A percentile compares a stretch with the other conserved stretches of the same genome.
Conservation (phyloP, 176 grass and related monocot genomes). For the Bolboschoenus planiculmis region DNA sequence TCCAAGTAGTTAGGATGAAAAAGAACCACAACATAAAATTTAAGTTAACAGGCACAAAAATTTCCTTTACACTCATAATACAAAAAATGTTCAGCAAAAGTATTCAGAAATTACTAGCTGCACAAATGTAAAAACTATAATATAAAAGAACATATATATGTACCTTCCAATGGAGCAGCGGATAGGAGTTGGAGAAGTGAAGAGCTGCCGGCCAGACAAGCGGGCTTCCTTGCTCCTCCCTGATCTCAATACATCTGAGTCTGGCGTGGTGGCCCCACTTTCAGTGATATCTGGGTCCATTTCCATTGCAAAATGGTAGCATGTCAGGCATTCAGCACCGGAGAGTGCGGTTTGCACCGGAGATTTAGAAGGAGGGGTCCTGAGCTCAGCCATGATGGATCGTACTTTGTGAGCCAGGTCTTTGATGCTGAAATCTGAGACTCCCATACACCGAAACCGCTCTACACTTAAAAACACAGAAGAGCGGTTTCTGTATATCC, state of each 20-base stretch:
- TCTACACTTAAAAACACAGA: conserved; percentile 15
- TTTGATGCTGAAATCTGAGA: conserved; percentile 45
- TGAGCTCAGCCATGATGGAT: conserved; percentile 38
- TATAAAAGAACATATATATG: background rate
- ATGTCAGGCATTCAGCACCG: conserved; percentile 14
- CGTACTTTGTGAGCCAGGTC: conserved; percentile 48
- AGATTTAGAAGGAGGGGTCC: conserved; percentile 20
- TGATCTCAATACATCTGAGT: conserved; percentile 42
- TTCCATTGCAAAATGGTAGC: conserved; percentile 31
- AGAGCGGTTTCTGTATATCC: background rate
- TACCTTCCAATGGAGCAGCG: conserved; percentile 37
- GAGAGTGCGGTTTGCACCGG: conserved; percentile 16
- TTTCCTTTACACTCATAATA: background rate
- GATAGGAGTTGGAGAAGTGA: conserved; percentile 42
- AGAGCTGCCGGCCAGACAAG: conserved; percentile 34
- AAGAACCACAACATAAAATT: background rate
- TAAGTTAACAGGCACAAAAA: background rate
- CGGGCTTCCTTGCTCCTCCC: conserved; percentile 3
- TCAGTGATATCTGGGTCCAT: background rate
- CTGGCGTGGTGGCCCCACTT: conserved; percentile 10
- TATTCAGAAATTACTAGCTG: background rate
- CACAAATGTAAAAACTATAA: background rate
- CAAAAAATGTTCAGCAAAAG: background rate
- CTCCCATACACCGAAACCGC: conserved; percentile 55
- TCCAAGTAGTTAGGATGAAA: background rate